phyloP scores from a whole-genome alignment of 2,329 filamentous ascomycete species.

The Aureobasidium uvarum region DNA sequence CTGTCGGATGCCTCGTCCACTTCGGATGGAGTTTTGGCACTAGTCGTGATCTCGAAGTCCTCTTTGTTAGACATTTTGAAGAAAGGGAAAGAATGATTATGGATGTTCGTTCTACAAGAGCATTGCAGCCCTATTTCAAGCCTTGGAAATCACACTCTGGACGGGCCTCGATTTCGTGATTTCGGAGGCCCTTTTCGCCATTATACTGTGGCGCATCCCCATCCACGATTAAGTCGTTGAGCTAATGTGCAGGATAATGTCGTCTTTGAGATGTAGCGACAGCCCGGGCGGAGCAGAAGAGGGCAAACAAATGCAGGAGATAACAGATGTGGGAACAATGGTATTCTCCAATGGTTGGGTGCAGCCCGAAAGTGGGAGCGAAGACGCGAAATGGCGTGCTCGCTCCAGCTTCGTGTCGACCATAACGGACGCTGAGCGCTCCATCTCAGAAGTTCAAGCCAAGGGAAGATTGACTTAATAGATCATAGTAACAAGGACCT shows the following conservation, averaged over 20 bases:
- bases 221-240: neutral
- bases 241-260: neutral
- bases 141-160: neutral
- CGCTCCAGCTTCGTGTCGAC: neutral
- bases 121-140: neutral
- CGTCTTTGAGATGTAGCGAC: neutral
- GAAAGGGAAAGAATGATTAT: neutral
- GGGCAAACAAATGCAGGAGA: neutral
- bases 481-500: neutral
- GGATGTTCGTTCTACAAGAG: neutral
- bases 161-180: conserved; percentile 7
- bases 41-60: neutral
- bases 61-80: neutral
- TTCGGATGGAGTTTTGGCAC: neutral
- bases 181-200: neutral
- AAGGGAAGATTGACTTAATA: neutral
- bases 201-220: conserved; percentile 1
- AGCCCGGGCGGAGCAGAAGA: neutral
- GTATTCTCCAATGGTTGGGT: neutral
- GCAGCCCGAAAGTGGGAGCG: neutral
- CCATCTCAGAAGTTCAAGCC: neutral
- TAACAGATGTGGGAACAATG: neutral
- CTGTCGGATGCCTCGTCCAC: conserved; percentile 13
- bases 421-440: neutral
- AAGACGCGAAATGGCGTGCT: conserved; percentile 23